Conservation (phyloP, 2,329 filamentous ascomycete genomes). For the Chrysoporthe cubensis region DNA sequence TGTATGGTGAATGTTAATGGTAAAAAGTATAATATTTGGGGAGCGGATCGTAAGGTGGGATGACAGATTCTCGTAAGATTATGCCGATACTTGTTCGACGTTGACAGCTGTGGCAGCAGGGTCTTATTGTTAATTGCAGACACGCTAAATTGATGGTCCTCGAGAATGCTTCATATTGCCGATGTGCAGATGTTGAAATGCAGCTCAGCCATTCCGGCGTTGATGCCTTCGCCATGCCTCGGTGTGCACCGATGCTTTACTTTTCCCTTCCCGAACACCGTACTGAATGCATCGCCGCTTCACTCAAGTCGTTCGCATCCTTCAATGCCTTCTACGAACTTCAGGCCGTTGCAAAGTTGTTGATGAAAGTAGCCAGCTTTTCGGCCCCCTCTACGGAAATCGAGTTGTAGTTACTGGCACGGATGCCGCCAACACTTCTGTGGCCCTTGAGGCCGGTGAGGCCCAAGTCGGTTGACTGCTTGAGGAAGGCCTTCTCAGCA, state of each 20-base stretch:
- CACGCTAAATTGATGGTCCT: not conserved
- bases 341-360: conserved; percentile 51
- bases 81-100: not conserved
- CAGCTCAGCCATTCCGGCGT: not conserved
- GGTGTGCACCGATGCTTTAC: not conserved
- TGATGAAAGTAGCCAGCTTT: conserved; percentile 68
- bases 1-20: not conserved
- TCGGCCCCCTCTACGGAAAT: conserved; percentile 69
- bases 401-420: conserved; percentile 88
- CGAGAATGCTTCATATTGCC: not conserved
- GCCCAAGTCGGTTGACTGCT: conserved; percentile 68
- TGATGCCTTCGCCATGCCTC: conserved; percentile 4
- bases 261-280: conserved; percentile 8
- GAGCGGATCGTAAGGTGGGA: not conserved
- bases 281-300: conserved; percentile 10
- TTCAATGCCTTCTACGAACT: not conserved
- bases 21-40: not conserved
- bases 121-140: not conserved
- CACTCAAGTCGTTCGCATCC: not conserved
- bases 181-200: conserved; percentile 9
- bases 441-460: conserved; percentile 88
- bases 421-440: conserved; percentile 82
- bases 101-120: not conserved
- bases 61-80: not conserved
- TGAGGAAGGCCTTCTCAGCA: conserved; percentile 79